phyloP scores from a whole-genome alignment of 768 basidiomycete genomes.

The Amylocystis lapponica region DNA sequence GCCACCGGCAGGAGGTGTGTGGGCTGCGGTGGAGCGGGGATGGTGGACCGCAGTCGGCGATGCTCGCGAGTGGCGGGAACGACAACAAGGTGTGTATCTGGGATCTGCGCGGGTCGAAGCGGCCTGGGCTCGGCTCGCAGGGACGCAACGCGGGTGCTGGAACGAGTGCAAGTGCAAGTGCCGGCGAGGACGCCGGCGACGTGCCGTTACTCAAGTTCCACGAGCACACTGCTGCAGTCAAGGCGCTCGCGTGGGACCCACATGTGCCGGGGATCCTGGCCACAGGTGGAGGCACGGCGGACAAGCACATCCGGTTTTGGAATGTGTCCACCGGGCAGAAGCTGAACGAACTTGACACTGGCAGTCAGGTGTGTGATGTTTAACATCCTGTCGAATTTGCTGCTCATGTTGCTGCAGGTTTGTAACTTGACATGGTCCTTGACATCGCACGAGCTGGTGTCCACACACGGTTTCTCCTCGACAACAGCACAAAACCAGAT shows the following conservation, averaged over 20 bases:
- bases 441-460: slow-evolving; percentile 95
- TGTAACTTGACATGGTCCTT: slow-evolving; percentile 97
- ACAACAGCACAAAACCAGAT: slow-evolving; percentile 95
- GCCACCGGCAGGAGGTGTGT: slow-evolving; percentile 92
- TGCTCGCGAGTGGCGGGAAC: slow-evolving; percentile 91
- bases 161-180: slow-evolving; percentile 21
- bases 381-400: background rate
- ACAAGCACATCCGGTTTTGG: slow-evolving; percentile 98
- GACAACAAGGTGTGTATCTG: slow-evolving; percentile 99
- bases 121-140: slow-evolving; percentile 28
- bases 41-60: slow-evolving; percentile 40
- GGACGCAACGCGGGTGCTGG: slow-evolving; percentile 12
- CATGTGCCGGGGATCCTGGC: slow-evolving; percentile 88
- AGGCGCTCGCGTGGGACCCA: slow-evolving; percentile 97
- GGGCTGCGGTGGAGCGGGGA: slow-evolving; percentile 86
- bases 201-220: slow-evolving; percentile 90
- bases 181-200: slow-evolving; percentile 26
- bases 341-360: slow-evolving; percentile 87
- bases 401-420: slow-evolving; percentile 45
- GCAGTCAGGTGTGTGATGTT: slow-evolving; percentile 70
- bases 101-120: slow-evolving; percentile 71
- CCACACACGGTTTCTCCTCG: slow-evolving; percentile 94
- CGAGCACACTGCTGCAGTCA: slow-evolving; percentile 95
- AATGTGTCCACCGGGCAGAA: slow-evolving; percentile 83
- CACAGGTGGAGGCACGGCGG: slow-evolving; percentile 97